Percentiles rank a stretch among this genome's conserved stretches.
Evolutionary conservation across 192 early-diverging fungal species (phyloP).

Genomic region (Ambispora gerdemannii): DNA sequence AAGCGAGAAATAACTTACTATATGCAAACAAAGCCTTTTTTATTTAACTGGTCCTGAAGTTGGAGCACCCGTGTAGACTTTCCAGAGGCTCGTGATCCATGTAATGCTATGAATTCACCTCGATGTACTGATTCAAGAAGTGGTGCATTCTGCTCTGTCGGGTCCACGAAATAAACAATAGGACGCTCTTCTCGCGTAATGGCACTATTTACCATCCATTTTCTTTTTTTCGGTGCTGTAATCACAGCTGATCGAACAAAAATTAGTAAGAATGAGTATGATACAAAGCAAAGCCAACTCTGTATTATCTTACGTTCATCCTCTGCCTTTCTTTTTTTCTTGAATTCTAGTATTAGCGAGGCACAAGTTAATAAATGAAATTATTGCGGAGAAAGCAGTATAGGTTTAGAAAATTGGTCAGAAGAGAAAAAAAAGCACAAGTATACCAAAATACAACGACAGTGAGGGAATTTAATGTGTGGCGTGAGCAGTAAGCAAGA

Average conservation of each 20-base stretch:
- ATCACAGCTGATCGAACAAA: conserved; percentile 4
- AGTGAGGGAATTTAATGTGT: no score
- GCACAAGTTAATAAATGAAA: conserved; percentile 18
- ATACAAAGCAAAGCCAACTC: conserved; percentile 12
- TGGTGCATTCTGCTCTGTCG: conserved; percentile 6
- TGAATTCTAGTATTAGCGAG: conserved; percentile 7
- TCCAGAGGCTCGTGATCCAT: conserved; percentile 28
- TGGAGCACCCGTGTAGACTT: conserved; percentile 30
- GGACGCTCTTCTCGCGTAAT: conserved; percentile 22
- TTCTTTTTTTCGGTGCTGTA: conserved; percentile 23
- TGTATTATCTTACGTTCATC: conserved; percentile 24
- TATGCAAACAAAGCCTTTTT: conserved; percentile 25
- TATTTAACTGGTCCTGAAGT: conserved; percentile 27
- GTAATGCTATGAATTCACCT: conserved; percentile 26
- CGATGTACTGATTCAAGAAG: conserved; percentile 28
- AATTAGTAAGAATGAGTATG: conserved; percentile 12
- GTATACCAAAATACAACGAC: no score
- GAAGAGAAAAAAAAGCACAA: no score
- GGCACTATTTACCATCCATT: conserved; percentile 32
- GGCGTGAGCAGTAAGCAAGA: no score
- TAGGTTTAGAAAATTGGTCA: no score
- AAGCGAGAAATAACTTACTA: conserved; percentile 23
- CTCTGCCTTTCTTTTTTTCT: conserved; percentile 22
- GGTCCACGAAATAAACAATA: conserved; percentile 25
- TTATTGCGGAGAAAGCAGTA: conserved; percentile 16